Evolutionary conservation across 2,329 filamentous ascomycete genomes (phyloP).

Genomic region (Xylariaceae sp.): DNA sequence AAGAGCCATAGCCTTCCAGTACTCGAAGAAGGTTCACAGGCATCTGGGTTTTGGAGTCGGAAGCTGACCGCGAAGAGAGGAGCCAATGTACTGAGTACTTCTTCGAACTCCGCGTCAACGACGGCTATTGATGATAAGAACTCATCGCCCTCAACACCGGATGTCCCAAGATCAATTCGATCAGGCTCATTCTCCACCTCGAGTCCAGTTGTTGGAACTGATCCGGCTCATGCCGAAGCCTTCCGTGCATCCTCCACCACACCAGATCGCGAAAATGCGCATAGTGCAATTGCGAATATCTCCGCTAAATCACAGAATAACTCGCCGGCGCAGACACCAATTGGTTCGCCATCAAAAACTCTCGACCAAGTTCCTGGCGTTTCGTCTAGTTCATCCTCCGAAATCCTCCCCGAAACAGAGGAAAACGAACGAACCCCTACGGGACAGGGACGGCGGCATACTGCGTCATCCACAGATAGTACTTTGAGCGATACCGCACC

Average conservation of each 20-base stretch:
- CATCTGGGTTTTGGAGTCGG: constrained; percentile 46
- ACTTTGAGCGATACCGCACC: constrained; percentile 12
- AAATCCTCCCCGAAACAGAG: constrained; percentile 14
- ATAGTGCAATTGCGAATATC: constrained; percentile 54
- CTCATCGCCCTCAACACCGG: constrained; percentile 31
- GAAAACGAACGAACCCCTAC: constrained; percentile 18
- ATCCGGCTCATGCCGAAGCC: constrained; percentile 62
- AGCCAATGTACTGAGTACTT: constrained; percentile 24
- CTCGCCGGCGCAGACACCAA: constrained; percentile 20
- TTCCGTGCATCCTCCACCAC: constrained; percentile 53
- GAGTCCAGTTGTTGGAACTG: constrained; percentile 62
- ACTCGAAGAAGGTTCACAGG: constrained; percentile 33
- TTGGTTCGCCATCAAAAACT: constrained; percentile 22
- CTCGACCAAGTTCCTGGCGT: constrained; percentile 8
- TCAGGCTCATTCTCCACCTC: constrained; percentile 61
- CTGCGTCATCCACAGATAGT: constrained; percentile 26
- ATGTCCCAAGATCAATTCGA: constrained; percentile 52
- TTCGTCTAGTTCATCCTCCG: constrained; percentile 21
- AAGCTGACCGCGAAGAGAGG: constrained; percentile 37
- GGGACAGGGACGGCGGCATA: constrained; percentile 21
- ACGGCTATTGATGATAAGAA: constrained; percentile 45
- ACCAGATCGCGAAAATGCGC: constrained; percentile 55
- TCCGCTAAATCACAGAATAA: constrained; percentile 42
- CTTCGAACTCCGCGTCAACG: constrained; percentile 37
- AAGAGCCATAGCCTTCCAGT: constrained; percentile 51